Conservation (phyloP, 257 asterid species). For the Nicotiana otophora region DNA sequence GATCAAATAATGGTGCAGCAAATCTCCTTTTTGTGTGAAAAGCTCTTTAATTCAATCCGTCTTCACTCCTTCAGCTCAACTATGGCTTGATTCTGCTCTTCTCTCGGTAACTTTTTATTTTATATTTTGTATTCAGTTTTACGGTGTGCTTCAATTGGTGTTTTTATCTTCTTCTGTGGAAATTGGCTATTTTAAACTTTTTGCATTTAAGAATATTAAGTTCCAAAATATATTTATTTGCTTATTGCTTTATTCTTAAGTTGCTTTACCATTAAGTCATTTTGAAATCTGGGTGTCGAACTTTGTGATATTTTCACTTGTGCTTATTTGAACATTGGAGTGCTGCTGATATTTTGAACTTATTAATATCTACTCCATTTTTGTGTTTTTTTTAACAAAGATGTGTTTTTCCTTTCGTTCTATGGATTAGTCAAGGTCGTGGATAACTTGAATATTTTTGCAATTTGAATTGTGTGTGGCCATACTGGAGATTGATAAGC, state of each 20-base stretch:
- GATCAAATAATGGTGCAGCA: background rate
- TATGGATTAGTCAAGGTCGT: no score
- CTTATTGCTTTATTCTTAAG: background rate
- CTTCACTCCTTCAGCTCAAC: conserved; percentile 20
- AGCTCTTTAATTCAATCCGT: conserved; percentile 12
- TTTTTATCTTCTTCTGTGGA: background rate
- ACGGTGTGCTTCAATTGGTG: background rate
- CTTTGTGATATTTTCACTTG: no score
- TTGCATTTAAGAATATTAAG: background rate
- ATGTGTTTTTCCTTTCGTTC: no score
- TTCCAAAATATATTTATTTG: background rate
- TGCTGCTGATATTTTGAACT: no score
- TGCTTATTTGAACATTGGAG: no score
- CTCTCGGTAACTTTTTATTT: background rate
- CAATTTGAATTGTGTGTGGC: no score
- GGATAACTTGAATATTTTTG: no score
- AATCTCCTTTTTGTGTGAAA: background rate
- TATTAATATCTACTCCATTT: no score
- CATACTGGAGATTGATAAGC: no score
- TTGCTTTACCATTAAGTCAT: no score
- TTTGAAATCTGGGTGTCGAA: no score
- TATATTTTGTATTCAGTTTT: background rate
- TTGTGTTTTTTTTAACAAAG: no score
- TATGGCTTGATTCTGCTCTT: conserved; percentile 28
- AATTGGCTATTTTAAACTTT: background rate